Base-by-base conservation (phyloP, 768 basidiomycete species). In the Harrya chromipes region DNA sequence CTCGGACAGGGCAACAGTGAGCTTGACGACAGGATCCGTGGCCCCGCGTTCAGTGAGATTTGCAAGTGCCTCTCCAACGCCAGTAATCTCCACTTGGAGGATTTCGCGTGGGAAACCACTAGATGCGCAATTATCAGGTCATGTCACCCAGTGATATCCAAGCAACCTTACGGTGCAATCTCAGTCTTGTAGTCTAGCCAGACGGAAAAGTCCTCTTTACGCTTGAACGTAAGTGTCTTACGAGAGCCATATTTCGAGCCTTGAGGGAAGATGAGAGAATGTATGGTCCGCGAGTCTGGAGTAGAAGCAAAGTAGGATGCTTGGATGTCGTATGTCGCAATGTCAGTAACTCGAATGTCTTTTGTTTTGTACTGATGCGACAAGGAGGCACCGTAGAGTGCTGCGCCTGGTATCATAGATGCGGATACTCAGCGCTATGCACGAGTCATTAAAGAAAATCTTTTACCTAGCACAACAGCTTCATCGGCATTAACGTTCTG, bases 401-500 rank as follows among this genome's bases (percentile, higher is more conserved):
- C 95, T 20, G 95, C 94, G 37, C 86, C 83, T 75, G 47, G 43
- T 14, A 9, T 40, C 33, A 26, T 16, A 14, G 26, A 50, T 17
- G 10, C 9, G 45, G 17, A 21, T 17, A 27, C 5, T 52, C 47
- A 47, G 59, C 44, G 46, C 23, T 24, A 46, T n/a, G 19, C 24
- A 40, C 27, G 1, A 14, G 2, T 37, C 33, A 49, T 43, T 39
- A 3, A 16, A 46, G 20, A 52, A 14, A 19, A 7, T 7, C 20
- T 42, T 57, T 19, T 66, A 76, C 87, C 93, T 38, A 99, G 80
- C 17, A 97, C 95, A 21, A 88, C 90, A 0, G 93, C 90, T 71
- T 99, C 97, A 64, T 98, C 97, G 0, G 95, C 87, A 65, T 99
- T 98, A 53, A 99, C 90, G 58, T 97, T 98, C 62, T 86, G 77